phyloP scores from a whole-genome alignment of 2,329 filamentous ascomycete genomes.

The Fusarium miscanthi region DNA sequence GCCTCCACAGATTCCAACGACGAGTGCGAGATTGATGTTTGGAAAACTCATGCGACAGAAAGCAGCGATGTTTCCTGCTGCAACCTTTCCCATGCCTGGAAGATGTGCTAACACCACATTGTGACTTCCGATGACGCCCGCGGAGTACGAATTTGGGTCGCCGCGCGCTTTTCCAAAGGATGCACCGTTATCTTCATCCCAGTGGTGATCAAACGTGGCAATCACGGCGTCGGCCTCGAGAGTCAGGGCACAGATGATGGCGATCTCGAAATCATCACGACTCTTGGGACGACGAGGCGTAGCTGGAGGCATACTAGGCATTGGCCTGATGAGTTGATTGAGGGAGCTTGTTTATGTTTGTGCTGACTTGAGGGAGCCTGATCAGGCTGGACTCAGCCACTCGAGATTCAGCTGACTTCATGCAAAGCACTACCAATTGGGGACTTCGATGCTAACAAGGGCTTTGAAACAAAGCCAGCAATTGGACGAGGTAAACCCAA shows the following conservation, averaged over 20 bases:
- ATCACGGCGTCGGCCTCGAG: background rate
- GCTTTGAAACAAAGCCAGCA: background rate
- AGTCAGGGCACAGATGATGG: conserved; percentile 4
- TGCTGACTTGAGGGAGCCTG: background rate
- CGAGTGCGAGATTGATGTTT: background rate
- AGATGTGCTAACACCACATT: conserved; percentile 9
- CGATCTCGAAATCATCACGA: conserved; percentile 3
- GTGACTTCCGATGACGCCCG: background rate
- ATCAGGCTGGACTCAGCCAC: background rate
- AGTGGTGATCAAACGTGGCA: background rate
- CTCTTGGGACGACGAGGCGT: background rate
- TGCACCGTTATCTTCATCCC: background rate
- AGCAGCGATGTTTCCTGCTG: background rate
- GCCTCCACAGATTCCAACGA: conserved; percentile 1
- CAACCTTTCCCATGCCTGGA: background rate
- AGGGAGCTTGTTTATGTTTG: background rate
- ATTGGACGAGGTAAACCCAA: background rate
- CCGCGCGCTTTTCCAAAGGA: background rate
- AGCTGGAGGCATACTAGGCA: background rate
- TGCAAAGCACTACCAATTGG: background rate
- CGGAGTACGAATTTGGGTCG: conserved; percentile 4
- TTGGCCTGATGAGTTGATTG: background rate
- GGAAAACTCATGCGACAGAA: conserved; percentile 3
- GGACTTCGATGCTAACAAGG: background rate
- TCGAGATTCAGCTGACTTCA: background rate